phyloP scores from a whole-genome alignment of 805 yeast genomes.

The Saccharomycopsis amapae region DNA sequence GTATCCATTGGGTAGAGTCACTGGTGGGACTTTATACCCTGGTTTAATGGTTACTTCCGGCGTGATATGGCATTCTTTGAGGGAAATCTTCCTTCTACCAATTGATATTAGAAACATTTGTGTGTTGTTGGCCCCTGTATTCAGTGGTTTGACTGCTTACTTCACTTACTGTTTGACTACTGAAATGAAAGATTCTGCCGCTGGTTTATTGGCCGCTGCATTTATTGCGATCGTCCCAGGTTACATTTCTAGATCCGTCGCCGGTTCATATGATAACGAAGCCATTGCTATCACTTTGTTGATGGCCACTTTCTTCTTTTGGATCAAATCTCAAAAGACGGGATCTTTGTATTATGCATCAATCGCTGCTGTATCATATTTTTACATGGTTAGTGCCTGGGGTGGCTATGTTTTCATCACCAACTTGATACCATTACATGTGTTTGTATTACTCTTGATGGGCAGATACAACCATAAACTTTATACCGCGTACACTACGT shows the following conservation, averaged over 20 bases:
- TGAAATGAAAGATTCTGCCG: conserved; percentile 84
- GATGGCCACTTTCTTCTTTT: conserved; percentile 90
- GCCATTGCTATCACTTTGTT: conserved; percentile 95
- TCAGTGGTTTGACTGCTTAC: conserved; percentile 85
- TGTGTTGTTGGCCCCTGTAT: conserved; percentile 94
- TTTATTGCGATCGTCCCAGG: conserved; percentile 99
- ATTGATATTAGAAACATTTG: conserved; percentile 93
- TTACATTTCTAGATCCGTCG: conserved; percentile 95
- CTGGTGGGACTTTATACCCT: conserved; percentile 97
- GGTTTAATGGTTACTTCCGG: conserved; percentile 98
- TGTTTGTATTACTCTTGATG: conserved; percentile 84
- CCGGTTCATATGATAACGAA: conserved; percentile 98
- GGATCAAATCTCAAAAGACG: conserved; percentile 90
- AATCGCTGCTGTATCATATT: conserved; percentile 79
- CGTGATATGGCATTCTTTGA: conserved; percentile 68
- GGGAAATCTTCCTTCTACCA: conserved; percentile 62
- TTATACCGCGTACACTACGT: conserved; percentile 88
- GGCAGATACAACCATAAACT: conserved; percentile 82
- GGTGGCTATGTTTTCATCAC: conserved; percentile 99
- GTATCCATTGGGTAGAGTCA: conserved; percentile 98
- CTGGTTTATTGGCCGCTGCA: conserved; percentile 87
- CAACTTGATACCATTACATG: conserved; percentile 92
- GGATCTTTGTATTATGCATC: conserved; percentile 86
- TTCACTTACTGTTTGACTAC: conserved; percentile 81
- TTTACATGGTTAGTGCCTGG: conserved; percentile 99